Evolutionary conservation across 208 protist genomes (phyloP), one percentile per base, ranked within the genome.

Genomic region (Trypanosoma vivax): DNA sequence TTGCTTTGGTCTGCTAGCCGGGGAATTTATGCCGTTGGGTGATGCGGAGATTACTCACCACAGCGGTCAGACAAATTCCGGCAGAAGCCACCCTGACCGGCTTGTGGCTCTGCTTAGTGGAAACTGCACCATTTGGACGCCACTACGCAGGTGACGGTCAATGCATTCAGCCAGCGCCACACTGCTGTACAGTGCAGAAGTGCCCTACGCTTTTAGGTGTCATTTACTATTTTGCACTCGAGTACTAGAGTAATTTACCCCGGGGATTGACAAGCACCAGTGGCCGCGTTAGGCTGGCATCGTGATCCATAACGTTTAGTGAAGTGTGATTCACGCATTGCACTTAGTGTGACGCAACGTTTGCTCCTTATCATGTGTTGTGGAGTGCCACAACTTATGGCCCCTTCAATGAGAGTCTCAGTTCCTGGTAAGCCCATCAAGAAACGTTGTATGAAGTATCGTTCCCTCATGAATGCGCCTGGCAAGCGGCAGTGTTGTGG

Each of bases 101-200:
- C 18, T 2, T 43, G 5, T 1, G 33, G 0, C n/a, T 60, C 7
- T 45, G 43, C 7, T 60, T 60, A 29, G 13, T 51, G n/a, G 18
- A 46, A 1, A 23, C 41, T 29, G 56, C 56, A 11, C 56, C 56
- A 24, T 63, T 55, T 52, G 76, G 76, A 29, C 51, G 65, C 13
- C 71, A 83, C 39, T 55, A 68, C 0, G 0, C 5, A 24, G 58
- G n/a, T 18, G 30, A 0, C 10, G 31, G 62, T 9, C 55, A 24
- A 0, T 4, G 77, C 5, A 64, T 55, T 14, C n/a, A 85, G 2
- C 75, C 84, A 14, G 65, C 80, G 3, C 31, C 52, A 3, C 45
- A 83, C 11, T 65, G 67, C 23, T 92, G 84, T 78, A 33, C 70
- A 2, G 33, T 92, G 50, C 84, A 92, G 59, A 80, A 92, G 67